Percentiles rank a stretch among this genome's conserved stretches.
phyloP scores from a whole-genome alignment of 108 stramenopile species.

The Cyclotella baltica region DNA sequence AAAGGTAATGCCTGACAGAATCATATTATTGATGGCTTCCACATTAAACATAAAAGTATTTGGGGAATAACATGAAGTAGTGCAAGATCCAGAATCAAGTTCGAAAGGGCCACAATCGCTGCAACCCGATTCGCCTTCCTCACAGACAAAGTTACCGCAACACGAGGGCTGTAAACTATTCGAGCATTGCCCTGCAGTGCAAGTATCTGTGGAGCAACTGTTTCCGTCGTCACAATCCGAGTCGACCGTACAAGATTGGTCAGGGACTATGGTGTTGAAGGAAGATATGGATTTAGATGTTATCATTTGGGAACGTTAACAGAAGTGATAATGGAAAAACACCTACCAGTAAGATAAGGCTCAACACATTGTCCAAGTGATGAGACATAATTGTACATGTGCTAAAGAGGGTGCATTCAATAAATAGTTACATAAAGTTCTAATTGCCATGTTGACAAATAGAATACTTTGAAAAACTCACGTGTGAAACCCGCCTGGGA shows the following conservation, averaged over 20 bases:
- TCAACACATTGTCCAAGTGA: neutral
- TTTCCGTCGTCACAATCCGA: conserved; percentile 28
- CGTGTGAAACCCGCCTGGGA: conserved; percentile 9
- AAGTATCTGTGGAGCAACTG: conserved; percentile 27
- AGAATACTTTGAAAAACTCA: neutral
- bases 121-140: conserved; percentile 4
- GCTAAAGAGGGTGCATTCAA: neutral
- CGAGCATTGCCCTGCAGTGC: conserved; percentile 1
- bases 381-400: conserved; percentile 3
- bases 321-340: neutral
- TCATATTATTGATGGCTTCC: neutral
- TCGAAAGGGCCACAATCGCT: conserved; percentile 26
- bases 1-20: neutral
- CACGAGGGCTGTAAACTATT: conserved; percentile 11
- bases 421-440: neutral
- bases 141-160: conserved; percentile 28
- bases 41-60: conserved; percentile 18
- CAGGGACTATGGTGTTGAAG: neutral
- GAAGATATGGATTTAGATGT: neutral
- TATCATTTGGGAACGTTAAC: neutral
- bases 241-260: neutral
- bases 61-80: neutral
- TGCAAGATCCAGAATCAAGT: neutral
- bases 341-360: neutral
- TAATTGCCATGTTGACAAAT: neutral